These are phyloP conservation scores for Penicillium steckii DNA, from an alignment of 495 filamentous ascomycete genomes.

Conservation along the genomic window DNA sequence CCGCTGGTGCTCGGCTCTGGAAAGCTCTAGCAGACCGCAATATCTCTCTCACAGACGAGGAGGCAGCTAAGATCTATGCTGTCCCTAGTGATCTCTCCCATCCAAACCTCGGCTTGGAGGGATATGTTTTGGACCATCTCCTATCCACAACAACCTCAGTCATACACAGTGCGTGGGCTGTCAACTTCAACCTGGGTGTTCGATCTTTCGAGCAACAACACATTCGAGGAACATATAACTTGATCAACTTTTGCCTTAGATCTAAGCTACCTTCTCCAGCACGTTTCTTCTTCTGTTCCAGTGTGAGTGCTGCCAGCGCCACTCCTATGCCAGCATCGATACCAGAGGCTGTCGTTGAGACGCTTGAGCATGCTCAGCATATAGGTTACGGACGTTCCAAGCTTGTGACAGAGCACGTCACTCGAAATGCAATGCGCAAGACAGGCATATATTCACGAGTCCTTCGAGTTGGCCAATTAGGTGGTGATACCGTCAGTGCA, in stretches of 20 bases:
- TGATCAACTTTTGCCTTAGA: constrained; percentile 56
- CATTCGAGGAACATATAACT: constrained; percentile 55
- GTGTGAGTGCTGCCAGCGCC: constrained; percentile 47
- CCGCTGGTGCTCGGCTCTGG: constrained; percentile 20
- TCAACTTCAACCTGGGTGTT: constrained; percentile 70
- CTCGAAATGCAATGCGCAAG: constrained; percentile 37
- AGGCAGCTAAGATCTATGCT: constrained; percentile 22
- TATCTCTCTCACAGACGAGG: constrained; percentile 13
- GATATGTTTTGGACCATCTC: constrained; percentile 37
- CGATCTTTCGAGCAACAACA: constrained; percentile 58
- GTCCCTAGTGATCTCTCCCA: constrained; percentile 29
- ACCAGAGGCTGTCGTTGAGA: constrained; percentile 45
- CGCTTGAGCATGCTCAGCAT: constrained; percentile 47
- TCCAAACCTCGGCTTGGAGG: constrained; percentile 44
- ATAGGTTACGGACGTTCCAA: constrained; percentile 63
- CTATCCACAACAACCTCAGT: constrained; percentile 44
- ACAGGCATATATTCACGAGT: constrained; percentile 38
- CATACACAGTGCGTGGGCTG: constrained; percentile 67
- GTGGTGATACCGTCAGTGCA: constrained; percentile 54
- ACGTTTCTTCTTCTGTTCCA: constrained; percentile 61
- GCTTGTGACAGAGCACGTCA: constrained; percentile 60
- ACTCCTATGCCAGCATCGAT: constrained; percentile 35
- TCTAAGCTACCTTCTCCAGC: constrained; percentile 30
- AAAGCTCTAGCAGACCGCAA: constrained; percentile 22
- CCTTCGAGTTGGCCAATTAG: constrained; percentile 61